Evolutionary conservation across 1,139 yeast genomes (phyloP), one percentile per base, ranked within the genome.

Genomic region (Kluyveromyces marxianus): DNA sequence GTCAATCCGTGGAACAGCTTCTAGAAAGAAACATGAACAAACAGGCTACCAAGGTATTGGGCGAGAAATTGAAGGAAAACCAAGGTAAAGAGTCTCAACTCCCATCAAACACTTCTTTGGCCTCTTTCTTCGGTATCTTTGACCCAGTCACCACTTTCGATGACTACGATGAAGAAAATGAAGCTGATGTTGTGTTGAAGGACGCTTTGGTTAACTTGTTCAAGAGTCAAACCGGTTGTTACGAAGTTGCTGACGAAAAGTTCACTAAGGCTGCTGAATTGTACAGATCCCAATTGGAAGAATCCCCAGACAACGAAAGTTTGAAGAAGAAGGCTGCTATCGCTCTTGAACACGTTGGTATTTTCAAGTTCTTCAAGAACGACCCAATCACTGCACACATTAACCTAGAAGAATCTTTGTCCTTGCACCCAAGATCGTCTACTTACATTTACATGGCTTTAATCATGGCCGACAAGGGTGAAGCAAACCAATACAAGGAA

Each of bases 11-110:
- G 49, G 96, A 89, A 66, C 76, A 79, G 54, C 79, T 86, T 48
- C 80, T 94, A 60, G 97, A 94, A 71, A 80, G 96, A 66, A 89
- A 87, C 40, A 76, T 92, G 72, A 79, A 79, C 63, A 79, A 83
- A 60, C 88, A 81, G 63, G 81, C 95, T 10, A 76, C 77, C 64
- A 74, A 75, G 63, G 72, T 82, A 47, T 83, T 83, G 51, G 80
- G 79, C 58, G 77, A 75, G 55, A 75, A 80, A 59, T 71, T 79
- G 58, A 69, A 74, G 51, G 68, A 72, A 54, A 70, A 74, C 70
- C 31, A 52, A 43, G 35, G 50, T 39, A 41, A 42, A 30, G 31
- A 44, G 44, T 76, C 76, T 50, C 74, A 70, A 46, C 76, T 92
- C 63, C 97, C 97, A 45, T 83, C 96, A 31, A 82, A 95, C 45